phyloP scores from a whole-genome alignment of 1,284 basidiomycete species.

The Somion occarium region DNA sequence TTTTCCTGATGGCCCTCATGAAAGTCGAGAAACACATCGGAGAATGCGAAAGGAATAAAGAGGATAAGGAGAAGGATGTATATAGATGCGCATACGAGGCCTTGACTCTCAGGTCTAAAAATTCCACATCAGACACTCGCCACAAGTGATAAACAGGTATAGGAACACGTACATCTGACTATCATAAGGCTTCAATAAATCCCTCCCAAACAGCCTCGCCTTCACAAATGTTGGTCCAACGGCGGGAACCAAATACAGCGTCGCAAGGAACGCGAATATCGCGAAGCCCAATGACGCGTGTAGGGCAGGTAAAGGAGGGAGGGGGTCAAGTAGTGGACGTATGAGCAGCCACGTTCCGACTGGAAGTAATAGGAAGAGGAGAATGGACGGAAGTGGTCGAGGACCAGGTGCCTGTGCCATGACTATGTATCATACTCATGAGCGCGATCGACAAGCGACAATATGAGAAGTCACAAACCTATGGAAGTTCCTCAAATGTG shows the following conservation, averaged over 20 bases:
- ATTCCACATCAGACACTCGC: background rate
- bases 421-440: background rate
- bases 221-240: constrained; percentile 72
- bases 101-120: constrained; percentile 89
- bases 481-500: background rate
- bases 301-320: constrained; percentile 63
- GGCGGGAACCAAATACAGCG: constrained; percentile 70
- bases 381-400: constrained; percentile 36
- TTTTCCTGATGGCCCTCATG: constrained; percentile 23
- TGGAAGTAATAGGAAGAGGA: constrained; percentile 57
- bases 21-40: constrained; percentile 56
- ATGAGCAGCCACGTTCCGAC: constrained; percentile 65
- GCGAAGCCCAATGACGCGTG: constrained; percentile 78
- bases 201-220: constrained; percentile 75
- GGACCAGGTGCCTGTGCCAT: background rate
- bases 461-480: background rate
- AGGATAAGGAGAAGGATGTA: constrained; percentile 85
- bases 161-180: constrained; percentile 61
- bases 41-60: constrained; percentile 89
- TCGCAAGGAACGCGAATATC: constrained; percentile 71
- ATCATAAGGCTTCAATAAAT: constrained; percentile 74
- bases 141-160: background rate
- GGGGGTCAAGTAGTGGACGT: constrained; percentile 62
- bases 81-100: constrained; percentile 85
- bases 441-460: no score